Evolutionary conservation across 441 rosid genomes (phyloP), one percentile per base, ranked within the genome.

Genomic region (Hura crepitans): DNA sequence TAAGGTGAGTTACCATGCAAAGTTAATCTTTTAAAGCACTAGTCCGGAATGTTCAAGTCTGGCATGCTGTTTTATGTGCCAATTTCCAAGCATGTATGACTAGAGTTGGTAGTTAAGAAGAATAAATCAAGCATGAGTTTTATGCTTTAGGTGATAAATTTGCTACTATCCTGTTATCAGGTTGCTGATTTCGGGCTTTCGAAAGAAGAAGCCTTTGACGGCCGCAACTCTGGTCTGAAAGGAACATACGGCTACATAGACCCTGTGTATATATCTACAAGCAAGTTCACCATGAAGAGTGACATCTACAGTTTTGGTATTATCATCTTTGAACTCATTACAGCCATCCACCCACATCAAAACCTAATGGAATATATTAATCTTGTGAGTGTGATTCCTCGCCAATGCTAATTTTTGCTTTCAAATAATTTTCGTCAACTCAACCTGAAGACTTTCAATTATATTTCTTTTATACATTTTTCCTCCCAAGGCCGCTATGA

Each of bases 121-220:
- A 18, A 35, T 42, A 63, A 39, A 15, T 35, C 25, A n/a, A 63
- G n/a, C n/a, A 17, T 51, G 14, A 20, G 22, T 18, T 73, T 47
- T 68, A 23, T 4, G 2, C 42, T 7, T 39, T 60, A 35, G 3
- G 2, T 54, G 25, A 62, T 51, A 39, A 50, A 61, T 15, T 17
- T 43, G 35, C n/a, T 20, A 39, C n/a, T n/a, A n/a, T n/a, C n/a
- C n/a, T n/a, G n/a, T n/a, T 42, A 22, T 60, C 70, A 96, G 98
- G 98, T 96, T 76, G 99, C 99, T 27, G 98, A 96, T 83, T 96
- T 96, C 17, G 98, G 99, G 65, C 82, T 93, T 66, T 96, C 98
- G 5, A 92, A 85, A 75, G 97, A 96, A 84, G 96, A 88, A 79
- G 86, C 77, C 43, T 86, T 82, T 15, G 93, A 95, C 45, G 93